phyloP scores from a whole-genome alignment of 2,329 filamentous ascomycete species.

The Grosmannia serpens region DNA sequence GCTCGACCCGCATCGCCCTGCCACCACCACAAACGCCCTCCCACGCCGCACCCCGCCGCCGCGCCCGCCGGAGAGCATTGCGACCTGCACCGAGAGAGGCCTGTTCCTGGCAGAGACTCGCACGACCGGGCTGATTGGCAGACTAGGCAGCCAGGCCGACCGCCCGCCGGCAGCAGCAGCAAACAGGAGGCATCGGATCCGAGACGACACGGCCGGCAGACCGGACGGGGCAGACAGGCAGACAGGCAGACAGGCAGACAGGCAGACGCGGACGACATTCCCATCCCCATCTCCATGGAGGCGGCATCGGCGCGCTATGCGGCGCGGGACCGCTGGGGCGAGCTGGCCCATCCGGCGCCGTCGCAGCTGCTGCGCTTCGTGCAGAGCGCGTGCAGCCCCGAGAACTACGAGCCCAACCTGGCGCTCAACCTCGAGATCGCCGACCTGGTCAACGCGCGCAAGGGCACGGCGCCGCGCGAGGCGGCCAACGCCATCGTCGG shows the following conservation, averaged over 20 bases:
- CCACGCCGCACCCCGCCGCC: neutral
- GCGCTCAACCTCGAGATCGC: conserved; percentile 92
- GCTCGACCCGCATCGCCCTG: neutral
- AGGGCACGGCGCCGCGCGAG: conserved; percentile 89
- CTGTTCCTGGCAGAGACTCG: neutral
- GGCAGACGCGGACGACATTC: neutral
- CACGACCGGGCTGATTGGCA: no score
- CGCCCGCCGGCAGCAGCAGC: no score
- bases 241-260: neutral
- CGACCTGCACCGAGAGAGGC: neutral
- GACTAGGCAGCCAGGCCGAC: neutral
- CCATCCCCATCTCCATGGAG: conserved; percentile 52
- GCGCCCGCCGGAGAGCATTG: neutral
- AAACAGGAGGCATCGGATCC: no score
- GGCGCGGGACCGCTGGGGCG: conserved; percentile 84
- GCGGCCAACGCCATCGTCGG: conserved; percentile 86
- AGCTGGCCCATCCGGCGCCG: conserved; percentile 63
- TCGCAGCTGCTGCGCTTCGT: conserved; percentile 93
- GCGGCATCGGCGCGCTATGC: conserved; percentile 92
- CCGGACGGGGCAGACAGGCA: no score
- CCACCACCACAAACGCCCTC: neutral
- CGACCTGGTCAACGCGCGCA: conserved; percentile 95
- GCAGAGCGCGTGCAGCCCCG: conserved; percentile 87
- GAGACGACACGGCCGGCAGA: no score
- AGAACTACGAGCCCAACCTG: conserved; percentile 96